Evolutionary conservation across 2,329 filamentous ascomycete species (phyloP), one percentile per base, ranked within the genome.

Genomic region (Phyllosticta citrichinensis): DNA sequence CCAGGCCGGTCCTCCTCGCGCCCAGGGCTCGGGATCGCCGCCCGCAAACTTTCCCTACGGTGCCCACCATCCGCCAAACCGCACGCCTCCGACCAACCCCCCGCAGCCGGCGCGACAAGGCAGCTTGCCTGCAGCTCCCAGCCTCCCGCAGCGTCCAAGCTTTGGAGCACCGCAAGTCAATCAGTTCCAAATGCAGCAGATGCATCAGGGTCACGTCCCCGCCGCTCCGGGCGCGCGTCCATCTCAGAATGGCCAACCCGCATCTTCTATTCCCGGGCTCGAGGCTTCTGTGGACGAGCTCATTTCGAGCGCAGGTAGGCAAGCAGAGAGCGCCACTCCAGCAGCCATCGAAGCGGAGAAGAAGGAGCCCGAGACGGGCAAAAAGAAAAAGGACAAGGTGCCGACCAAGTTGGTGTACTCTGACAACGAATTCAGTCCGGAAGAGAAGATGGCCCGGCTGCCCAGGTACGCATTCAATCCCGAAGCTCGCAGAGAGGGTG

Each of bases 381-480:
- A 73, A 67, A 35, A 75, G 57, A 86, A 88, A 71, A 84, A 84
- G 69, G 84, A 84, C 69, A 74, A 87, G 80, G 87, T 85, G 70
- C 68, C 72, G 65, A 71, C 71, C 52, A 79, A 83, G 71, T 86
- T 96, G 82, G 80, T 96, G 30, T 96, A 94, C 76, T 86, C 86
- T 64, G 89, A 95, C 70, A 85, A 87, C 57, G 86, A 88, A 62
- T 78, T 86, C 69, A 94, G 89, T 68, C 89, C 91, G 1, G 92
- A 97, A 77, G 92, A 96, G 80, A 90, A 87, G 76, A 91, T 96
- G 89, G 87, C 90, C 27, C 76, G 79, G 70, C 77, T 94, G 77
- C 80, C 88, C 63, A 86, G 85, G 74, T 96, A 95, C 77, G 85
- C 86, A 68, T 88, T 83, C 73, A 59, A 58, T 53, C 61, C 61